A percentile compares a stretch with the other conserved stretches of the same genome.
Conservation (phyloP, 208 protist species). For the Acanthamoeba royreba region DNA sequence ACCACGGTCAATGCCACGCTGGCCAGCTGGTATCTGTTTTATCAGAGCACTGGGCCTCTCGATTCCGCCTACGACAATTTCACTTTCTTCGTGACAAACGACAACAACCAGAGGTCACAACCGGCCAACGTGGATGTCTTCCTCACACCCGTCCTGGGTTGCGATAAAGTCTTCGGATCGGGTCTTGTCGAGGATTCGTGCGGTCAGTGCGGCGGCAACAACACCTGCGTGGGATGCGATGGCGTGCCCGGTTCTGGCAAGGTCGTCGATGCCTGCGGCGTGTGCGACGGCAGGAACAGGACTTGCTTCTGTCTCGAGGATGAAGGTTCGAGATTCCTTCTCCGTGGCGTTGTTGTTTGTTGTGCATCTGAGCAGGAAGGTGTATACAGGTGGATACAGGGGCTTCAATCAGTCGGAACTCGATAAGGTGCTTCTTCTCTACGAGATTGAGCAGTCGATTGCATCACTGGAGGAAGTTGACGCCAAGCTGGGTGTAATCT, state of each 20-base stretch:
- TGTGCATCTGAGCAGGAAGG: background rate
- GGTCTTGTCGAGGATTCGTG: background rate
- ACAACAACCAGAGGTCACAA: background rate
- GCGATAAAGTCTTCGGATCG: background rate
- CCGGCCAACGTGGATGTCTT: background rate
- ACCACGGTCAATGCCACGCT: background rate
- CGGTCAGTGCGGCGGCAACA: background rate
- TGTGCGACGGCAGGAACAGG: background rate
- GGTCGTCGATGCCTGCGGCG: background rate
- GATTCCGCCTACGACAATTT: background rate
- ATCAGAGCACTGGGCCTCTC: slow-evolving; percentile 1
- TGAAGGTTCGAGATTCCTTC: background rate
- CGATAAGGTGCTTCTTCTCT: slow-evolving; percentile 6
- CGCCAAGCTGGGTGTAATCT: background rate
- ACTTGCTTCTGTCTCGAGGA: slow-evolving; percentile 12
- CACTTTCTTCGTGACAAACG: background rate
- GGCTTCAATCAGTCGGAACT: background rate
- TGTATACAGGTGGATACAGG: background rate
- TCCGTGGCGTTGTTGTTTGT: background rate
- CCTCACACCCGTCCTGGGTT: background rate
- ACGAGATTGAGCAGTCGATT: background rate
- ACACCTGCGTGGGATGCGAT: slow-evolving; percentile 8
- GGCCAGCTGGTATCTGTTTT: background rate
- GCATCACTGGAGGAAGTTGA: background rate
- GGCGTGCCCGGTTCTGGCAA: slow-evolving; percentile 1